phyloP scores from a whole-genome alignment of 495 filamentous ascomycete species.

The Aspergillus leporis region DNA sequence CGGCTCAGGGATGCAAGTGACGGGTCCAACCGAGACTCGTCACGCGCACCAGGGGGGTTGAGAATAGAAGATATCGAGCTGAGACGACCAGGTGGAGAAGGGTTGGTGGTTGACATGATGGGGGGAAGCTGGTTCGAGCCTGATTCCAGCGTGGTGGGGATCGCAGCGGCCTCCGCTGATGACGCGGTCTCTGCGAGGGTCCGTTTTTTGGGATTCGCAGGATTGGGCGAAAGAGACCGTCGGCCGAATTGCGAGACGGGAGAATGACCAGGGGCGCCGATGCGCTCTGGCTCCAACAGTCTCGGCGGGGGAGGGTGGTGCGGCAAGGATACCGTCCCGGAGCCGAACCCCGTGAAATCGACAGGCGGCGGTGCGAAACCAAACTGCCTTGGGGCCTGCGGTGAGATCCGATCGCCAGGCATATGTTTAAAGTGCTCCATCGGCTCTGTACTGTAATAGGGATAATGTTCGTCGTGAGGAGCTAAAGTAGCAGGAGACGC shows the following conservation, averaged over 20 bases:
- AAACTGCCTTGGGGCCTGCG: conserved; percentile 31
- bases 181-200: conserved; percentile 38
- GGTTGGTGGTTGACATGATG: conserved; percentile 44
- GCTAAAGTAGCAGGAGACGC: conserved; percentile 47
- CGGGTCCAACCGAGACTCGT: conserved; percentile 52
- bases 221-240: conserved; percentile 42
- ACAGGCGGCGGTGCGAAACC: conserved; percentile 49
- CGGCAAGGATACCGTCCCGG: conserved; percentile 37
- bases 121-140: conserved; percentile 49
- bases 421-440: conserved; percentile 34
- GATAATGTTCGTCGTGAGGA: conserved; percentile 59
- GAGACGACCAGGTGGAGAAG: conserved; percentile 53
- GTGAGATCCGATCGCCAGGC: conserved; percentile 26
- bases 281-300: conserved; percentile 40
- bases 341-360: conserved; percentile 51
- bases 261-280: conserved; percentile 28
- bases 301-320: conserved; percentile 43
- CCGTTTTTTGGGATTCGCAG: conserved; percentile 45
- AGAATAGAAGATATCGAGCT: conserved; percentile 82
- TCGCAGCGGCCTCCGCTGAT: conserved; percentile 27
- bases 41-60: conserved; percentile 51
- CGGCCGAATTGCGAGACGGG: conserved; percentile 39
- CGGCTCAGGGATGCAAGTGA: conserved; percentile 40
- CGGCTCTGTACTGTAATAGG: conserved; percentile 43
- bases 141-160: conserved; percentile 34